These are phyloP conservation scores for Leptographium wingfieldii DNA, from an alignment of 2,329 filamentous ascomycete species.

Conservation along the genomic window DNA sequence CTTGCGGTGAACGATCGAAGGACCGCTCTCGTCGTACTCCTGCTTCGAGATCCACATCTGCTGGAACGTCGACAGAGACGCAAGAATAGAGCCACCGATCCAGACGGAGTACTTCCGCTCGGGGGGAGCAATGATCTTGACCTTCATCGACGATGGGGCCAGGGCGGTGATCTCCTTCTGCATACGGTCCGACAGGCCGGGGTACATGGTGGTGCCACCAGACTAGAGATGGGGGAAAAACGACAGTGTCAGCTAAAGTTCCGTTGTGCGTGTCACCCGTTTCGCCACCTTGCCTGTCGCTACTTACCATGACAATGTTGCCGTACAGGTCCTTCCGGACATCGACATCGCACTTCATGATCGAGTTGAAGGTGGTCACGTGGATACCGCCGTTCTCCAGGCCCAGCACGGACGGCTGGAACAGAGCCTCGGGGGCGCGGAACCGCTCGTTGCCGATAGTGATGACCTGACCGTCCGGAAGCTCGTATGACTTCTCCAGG, in stretches of 20 bases:
- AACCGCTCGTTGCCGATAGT: slow-evolving; percentile 99
- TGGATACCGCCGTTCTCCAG: slow-evolving; percentile 98
- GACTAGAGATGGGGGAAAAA: slow-evolving; percentile 43
- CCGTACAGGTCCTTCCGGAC: slow-evolving; percentile 99
- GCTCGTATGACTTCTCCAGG: slow-evolving; percentile 99
- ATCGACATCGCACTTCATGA: slow-evolving; percentile 99
- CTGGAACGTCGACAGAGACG: slow-evolving; percentile 99
- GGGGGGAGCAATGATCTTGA: slow-evolving; percentile 99
- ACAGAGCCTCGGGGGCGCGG: slow-evolving; percentile 98
- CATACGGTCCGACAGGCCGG: slow-evolving; percentile 99
- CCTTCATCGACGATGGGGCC: slow-evolving; percentile 99
- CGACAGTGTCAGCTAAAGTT: slow-evolving; percentile 19
- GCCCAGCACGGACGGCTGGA: slow-evolving; percentile 97
- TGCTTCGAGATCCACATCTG: slow-evolving; percentile 99
- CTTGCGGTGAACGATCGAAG: slow-evolving; percentile 99
- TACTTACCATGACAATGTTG: slow-evolving; percentile 99
- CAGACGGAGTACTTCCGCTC: slow-evolving; percentile 99
- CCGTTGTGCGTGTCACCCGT: background rate
- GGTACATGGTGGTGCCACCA: slow-evolving; percentile 99
- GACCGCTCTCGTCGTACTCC: slow-evolving; percentile 99
- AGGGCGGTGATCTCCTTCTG: slow-evolving; percentile 99
- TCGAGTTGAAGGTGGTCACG: slow-evolving; percentile 99
- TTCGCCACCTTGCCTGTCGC: background rate
- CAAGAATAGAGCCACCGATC: slow-evolving; percentile 99
- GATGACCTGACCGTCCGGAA: slow-evolving; percentile 98